A percentile compares a stretch with the other conserved stretches of the same genome.
These are phyloP conservation scores for Colletotrichum cordylinicola DNA, from an alignment of 2,329 filamentous ascomycete genomes.

Conservation along the genomic window DNA sequence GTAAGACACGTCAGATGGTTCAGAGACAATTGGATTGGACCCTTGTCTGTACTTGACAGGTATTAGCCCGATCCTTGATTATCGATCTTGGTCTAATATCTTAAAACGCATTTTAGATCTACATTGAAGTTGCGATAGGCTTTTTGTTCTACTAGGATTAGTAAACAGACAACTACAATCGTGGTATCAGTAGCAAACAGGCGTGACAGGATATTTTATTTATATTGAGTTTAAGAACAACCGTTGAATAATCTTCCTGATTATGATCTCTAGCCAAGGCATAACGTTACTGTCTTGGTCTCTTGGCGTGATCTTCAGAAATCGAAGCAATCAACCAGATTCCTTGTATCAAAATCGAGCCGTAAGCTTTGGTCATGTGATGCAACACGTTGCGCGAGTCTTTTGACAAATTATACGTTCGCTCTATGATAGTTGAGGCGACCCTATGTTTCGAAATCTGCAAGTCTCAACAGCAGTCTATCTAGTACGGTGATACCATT, in stretches of 20 bases:
- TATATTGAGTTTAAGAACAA: too few relatives aligned
- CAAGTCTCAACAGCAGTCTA: not conserved
- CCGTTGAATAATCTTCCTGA: too few relatives aligned
- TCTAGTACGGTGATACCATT: not conserved
- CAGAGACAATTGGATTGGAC: not conserved
- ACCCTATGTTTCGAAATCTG: not conserved
- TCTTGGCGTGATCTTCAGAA: not conserved
- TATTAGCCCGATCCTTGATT: not conserved
- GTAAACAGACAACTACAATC: not conserved
- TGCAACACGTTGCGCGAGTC: not conserved
- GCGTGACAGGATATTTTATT: not conserved
- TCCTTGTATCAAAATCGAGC: not conserved
- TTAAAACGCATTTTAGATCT: not conserved
- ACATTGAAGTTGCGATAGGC: not conserved
- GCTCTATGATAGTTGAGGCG: not conserved
- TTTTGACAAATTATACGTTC: not conserved
- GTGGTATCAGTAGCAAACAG: not conserved
- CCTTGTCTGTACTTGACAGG: not conserved
- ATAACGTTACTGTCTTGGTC: too few relatives aligned
- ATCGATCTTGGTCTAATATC: not conserved
- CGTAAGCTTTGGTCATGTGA: not conserved
- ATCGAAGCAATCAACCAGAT: not conserved
- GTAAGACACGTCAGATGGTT: not conserved
- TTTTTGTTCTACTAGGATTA: not conserved
- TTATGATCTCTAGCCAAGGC: too few relatives aligned